Conservation (phyloP, 441 rosid species). For the Melastoma candidum region DNA sequence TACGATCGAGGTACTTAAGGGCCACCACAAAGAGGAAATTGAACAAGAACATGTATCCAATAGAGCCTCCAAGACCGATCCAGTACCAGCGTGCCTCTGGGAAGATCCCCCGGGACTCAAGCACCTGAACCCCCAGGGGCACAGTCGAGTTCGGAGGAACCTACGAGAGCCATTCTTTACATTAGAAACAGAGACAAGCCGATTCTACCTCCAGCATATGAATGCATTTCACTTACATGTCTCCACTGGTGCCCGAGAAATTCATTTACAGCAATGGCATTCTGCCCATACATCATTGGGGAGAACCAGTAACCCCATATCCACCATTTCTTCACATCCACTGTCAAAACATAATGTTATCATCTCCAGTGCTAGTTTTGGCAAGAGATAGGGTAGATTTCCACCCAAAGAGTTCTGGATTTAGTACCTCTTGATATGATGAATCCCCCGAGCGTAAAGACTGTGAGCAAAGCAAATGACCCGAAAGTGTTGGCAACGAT, state of each 20-base stretch:
- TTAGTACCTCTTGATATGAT: constrained; percentile 51
- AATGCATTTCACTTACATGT: constrained; percentile 24
- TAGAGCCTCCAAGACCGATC: constrained; percentile 65
- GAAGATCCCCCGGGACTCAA: constrained; percentile 59
- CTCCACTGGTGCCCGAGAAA: constrained; percentile 71
- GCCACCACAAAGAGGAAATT: constrained; percentile 58
- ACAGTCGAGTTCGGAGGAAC: constrained; percentile 37
- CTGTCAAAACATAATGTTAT: constrained; percentile 16
- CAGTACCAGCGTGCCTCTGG: constrained; percentile 72
- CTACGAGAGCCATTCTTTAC: constrained; percentile 20
- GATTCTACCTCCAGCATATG: neutral
- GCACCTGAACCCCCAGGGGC: constrained; percentile 51
- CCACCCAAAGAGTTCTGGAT: too few species aligned
- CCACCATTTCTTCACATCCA: constrained; percentile 55
- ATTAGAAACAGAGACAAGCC: too few species aligned
- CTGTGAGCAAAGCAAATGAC: constrained; percentile 36
- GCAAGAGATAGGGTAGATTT: too few species aligned
- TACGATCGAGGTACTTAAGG: constrained; percentile 57
- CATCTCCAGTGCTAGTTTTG: too few species aligned
- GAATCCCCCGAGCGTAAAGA: constrained; percentile 58
- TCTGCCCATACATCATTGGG: constrained; percentile 58
- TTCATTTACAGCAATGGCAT: constrained; percentile 55
- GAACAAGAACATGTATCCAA: constrained; percentile 48
- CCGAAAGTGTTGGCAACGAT: constrained; percentile 71
- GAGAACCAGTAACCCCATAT: constrained; percentile 69